Conservation (phyloP, 306 rosid species). For the Begonia peltatifolia region DNA sequence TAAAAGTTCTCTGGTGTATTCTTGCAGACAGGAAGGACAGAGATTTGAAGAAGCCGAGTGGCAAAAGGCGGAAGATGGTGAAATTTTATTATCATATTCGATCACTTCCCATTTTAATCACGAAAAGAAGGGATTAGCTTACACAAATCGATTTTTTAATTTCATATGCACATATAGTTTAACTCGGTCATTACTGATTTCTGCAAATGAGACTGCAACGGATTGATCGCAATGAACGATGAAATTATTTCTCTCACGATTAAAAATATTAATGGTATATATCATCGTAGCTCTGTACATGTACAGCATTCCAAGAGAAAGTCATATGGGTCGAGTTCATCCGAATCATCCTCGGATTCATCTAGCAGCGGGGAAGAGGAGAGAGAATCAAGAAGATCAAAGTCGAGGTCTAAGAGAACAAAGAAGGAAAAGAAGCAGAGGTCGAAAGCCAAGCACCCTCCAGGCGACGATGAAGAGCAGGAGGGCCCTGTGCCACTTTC, state of each 20-base stretch:
- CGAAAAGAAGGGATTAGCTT: neutral
- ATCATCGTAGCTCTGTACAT: neutral
- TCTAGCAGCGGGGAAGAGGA: slow-evolving; percentile 64
- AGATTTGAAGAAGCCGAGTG: slow-evolving; percentile 76
- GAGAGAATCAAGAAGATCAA: slow-evolving; percentile 61
- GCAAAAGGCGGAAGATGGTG: slow-evolving; percentile 76
- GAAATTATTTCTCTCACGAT: too few relatives aligned
- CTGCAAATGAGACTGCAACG: too few relatives aligned
- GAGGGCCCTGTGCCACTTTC: slow-evolving; percentile 89
- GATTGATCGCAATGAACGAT: too few relatives aligned
- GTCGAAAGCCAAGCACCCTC: slow-evolving; percentile 50
- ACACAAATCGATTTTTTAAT: too few relatives aligned
- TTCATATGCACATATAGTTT: too few relatives aligned
- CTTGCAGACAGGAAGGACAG: slow-evolving; percentile 65
- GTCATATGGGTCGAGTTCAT: slow-evolving; percentile 61
- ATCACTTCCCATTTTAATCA: neutral
- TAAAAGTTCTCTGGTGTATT: neutral
- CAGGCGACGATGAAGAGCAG: slow-evolving; percentile 29
- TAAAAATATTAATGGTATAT: too few relatives aligned
- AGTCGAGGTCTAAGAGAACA: slow-evolving; percentile 66
- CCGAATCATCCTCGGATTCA: slow-evolving; percentile 47
- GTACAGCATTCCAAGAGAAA: slow-evolving; percentile 74
- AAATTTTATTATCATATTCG: slow-evolving; percentile 2
- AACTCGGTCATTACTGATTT: too few relatives aligned
- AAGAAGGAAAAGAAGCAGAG: slow-evolving; percentile 75